phyloP scores from a whole-genome alignment of 352 stramenopile species.

The Globisporangium emineosum region DNA sequence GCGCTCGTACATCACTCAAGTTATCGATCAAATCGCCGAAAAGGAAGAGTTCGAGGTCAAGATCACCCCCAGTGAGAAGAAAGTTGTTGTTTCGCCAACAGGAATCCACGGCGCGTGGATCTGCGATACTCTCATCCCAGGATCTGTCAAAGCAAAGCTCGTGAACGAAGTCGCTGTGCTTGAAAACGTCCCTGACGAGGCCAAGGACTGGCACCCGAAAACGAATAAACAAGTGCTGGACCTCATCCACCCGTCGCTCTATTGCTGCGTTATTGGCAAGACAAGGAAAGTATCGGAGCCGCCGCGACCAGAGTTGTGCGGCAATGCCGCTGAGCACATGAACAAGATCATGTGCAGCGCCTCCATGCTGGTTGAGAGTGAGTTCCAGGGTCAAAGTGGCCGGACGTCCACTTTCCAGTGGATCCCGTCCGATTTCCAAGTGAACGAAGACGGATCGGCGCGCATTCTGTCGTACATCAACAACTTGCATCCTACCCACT shows the following conservation, averaged over 20 bases:
- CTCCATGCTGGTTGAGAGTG: conserved; percentile 17
- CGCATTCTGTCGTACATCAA: conserved; percentile 49
- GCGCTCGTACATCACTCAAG: neutral
- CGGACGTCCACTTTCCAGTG: conserved; percentile 29
- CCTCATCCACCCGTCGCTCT: conserved; percentile 61
- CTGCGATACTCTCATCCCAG: conserved; percentile 27
- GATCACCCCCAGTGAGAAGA: neutral
- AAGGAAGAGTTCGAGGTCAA: neutral
- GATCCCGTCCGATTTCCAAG: conserved; percentile 34
- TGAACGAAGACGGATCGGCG: conserved; percentile 19
- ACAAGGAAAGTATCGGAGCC: conserved; percentile 16
- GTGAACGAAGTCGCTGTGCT: conserved; percentile 21
- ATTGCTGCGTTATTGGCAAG: conserved; percentile 44
- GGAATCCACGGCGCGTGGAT: conserved; percentile 22
- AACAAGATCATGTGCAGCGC: conserved; percentile 22
- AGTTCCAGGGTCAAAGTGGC: conserved; percentile 6
- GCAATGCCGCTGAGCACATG: conserved; percentile 28
- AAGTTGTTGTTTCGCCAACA: neutral
- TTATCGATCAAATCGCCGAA: neutral
- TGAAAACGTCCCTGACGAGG: conserved; percentile 33
- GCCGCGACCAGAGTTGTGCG: neutral
- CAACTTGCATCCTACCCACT: conserved; percentile 36
- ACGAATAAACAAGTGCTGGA: conserved; percentile 49
- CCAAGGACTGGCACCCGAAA: conserved; percentile 58
- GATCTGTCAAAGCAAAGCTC: conserved; percentile 28